These are phyloP conservation scores for Cyclotella choctawhatcheeana DNA, from an alignment of 108 stramenopile species.

Conservation along the genomic window DNA sequence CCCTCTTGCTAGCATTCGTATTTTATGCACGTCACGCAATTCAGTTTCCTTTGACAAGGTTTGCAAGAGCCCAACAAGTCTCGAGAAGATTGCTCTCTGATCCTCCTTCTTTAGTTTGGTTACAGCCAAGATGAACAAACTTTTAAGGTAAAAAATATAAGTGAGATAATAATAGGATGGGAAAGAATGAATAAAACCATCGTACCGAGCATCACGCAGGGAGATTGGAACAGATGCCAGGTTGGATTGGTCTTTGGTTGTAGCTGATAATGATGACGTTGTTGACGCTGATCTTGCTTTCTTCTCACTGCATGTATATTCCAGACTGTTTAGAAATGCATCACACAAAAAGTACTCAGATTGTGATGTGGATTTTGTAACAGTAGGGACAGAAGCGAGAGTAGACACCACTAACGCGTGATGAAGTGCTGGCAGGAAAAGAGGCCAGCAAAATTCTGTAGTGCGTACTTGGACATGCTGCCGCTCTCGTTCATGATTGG, in stretches of 20 bases:
- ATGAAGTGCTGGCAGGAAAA: slow-evolving; percentile 55
- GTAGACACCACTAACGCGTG: slow-evolving; percentile 63
- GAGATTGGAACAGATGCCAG: slow-evolving; percentile 53
- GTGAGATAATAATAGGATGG: no score
- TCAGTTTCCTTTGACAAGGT: slow-evolving; percentile 29
- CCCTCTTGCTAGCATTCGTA: slow-evolving; percentile 65
- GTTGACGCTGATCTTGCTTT: slow-evolving; percentile 2
- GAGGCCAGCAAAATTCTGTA: slow-evolving; percentile 16
- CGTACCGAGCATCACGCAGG: slow-evolving; percentile 42
- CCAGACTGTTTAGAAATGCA: slow-evolving; percentile 31
- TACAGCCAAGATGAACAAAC: slow-evolving; percentile 56
- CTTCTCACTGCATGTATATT: slow-evolving; percentile 13
- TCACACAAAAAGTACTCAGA: slow-evolving; percentile 17
- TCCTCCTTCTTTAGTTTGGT: slow-evolving; percentile 42
- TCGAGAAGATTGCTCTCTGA: slow-evolving; percentile 43
- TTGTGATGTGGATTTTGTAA: neutral
- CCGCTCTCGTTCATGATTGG: slow-evolving; percentile 12
- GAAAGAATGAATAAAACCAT: neutral
- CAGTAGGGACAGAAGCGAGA: slow-evolving; percentile 31
- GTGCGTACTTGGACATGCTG: neutral
- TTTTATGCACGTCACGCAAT: slow-evolving; percentile 32
- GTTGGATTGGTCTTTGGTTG: slow-evolving; percentile 15
- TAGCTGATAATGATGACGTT: no score
- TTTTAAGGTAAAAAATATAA: neutral
- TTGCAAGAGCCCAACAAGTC: slow-evolving; percentile 33